These are phyloP conservation scores for Arabis hirsuta DNA, from an alignment of 345 rosid genomes.

Conservation along the genomic window DNA sequence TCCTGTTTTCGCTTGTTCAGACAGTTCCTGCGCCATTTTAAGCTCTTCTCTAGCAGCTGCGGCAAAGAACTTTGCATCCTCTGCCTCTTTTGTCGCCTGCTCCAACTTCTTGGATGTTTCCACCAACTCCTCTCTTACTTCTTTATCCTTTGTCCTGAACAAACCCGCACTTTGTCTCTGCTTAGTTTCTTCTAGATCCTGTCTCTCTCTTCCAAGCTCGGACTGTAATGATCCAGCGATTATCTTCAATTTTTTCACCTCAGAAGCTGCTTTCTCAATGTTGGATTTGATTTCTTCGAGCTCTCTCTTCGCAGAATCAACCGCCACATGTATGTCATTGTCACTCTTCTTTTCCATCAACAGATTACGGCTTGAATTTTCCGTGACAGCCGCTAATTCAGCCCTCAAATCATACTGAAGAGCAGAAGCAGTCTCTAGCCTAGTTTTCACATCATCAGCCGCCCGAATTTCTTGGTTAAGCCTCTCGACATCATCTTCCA, in stretches of 20 bases:
- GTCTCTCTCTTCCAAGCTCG: slow-evolving; percentile 68
- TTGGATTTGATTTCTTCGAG: slow-evolving; percentile 79
- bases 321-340: slow-evolving; percentile 54
- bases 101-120: slow-evolving; percentile 74
- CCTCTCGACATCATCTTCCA: slow-evolving; percentile 77
- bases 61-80: slow-evolving; percentile 69
- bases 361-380: slow-evolving; percentile 42
- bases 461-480: slow-evolving; percentile 70
- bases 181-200: slow-evolving; percentile 53
- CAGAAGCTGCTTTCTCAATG: slow-evolving; percentile 75
- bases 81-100: slow-evolving; percentile 74
- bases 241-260: slow-evolving; percentile 73
- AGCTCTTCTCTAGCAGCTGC: slow-evolving; percentile 72
- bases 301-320: slow-evolving; percentile 78
- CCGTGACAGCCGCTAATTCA: slow-evolving; percentile 71
- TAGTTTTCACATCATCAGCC: slow-evolving; percentile 71
- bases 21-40: slow-evolving; percentile 67
- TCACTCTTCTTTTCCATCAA: slow-evolving; percentile 33
- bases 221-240: slow-evolving; percentile 66
- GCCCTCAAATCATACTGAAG: slow-evolving; percentile 70
- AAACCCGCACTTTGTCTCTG: slow-evolving; percentile 62
- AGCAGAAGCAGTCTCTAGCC: slow-evolving; percentile 68
- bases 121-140: slow-evolving; percentile 55
- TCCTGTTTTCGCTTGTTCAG: slow-evolving; percentile 79
- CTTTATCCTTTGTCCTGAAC: slow-evolving; percentile 58